Base-by-base conservation (phyloP, 371 early-diverging fungal genomes). In the Zopfochytrium polystomum region DNA sequence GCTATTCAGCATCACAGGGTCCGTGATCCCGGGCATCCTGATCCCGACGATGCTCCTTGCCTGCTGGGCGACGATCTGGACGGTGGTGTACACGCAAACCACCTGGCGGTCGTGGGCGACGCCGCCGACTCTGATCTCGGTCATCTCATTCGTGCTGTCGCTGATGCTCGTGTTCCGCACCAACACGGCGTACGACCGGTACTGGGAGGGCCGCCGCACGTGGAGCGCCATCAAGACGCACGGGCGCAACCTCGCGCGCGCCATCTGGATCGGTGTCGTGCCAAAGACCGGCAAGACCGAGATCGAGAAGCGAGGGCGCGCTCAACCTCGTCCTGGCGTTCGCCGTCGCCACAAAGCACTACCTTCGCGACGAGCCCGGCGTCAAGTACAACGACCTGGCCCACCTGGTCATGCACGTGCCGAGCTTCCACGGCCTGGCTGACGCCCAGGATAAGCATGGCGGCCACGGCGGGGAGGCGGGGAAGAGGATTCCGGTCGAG, bases 241-340 rank as follows among this genome's bases (percentile, higher is more conserved):
- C 23, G 58, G 63, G 44, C 52, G 78, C 18, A 78, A 78, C 68
- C 53, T 88, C 42, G 73, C 87, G 0, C 77, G 91, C 15, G 58
- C 83, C 29, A 73, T 88, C 26, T 89, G 88, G 88, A 75, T 81
- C 47, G 30, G 60, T 54, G 62, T 27, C 26, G 38, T 84, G 18
- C 27, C 65, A n/a, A 52, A 62, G 20, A 48, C 44, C 48, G 18
- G 18, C 7, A 44, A 64, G 23, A 35, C 47, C 25, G 58, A 61
- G 15, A 34, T 47, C 20, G 62, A 87, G 68, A 89, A 89, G 63
- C 77, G 78, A 60, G 80, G n/a, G 82, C 23, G 85, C 85, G 49
- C 82, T 90, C 72, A 87, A 89, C 45, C 74, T 91, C 43, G 62
- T 90, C 18, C 44, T 87, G 30, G 90, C 89, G 0, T 89, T 80